These are phyloP conservation scores for Gnaphalium uliginosum DNA, from an alignment of 129 eudicot species.

Conservation along the genomic window DNA sequence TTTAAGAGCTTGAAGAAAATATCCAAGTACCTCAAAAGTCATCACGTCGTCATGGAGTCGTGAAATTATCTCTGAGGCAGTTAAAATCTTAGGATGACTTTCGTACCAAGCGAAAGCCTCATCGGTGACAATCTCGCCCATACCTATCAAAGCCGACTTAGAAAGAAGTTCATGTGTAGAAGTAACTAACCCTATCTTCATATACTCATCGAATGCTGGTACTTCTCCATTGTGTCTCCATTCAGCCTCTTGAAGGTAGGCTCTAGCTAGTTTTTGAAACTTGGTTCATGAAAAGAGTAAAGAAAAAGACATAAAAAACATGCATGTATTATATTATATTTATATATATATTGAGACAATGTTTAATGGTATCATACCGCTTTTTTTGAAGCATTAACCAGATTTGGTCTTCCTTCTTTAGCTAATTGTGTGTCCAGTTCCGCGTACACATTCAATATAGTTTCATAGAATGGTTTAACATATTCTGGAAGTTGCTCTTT, in stretches of 20 bases:
- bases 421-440: conserved; percentile 7
- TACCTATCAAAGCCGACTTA: neutral
- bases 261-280: conserved; percentile 17
- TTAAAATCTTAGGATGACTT: conserved; percentile 20
- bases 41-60: conserved; percentile 21
- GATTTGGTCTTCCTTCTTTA: conserved; percentile 9
- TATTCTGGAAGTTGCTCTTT: conserved; percentile 34
- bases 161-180: neutral
- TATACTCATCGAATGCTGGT: conserved; percentile 26
- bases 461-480: conserved; percentile 17
- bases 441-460: neutral
- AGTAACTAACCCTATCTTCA: conserved; percentile 14
- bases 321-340: neutral
- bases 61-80: conserved; percentile 3
- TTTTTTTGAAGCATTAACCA: conserved; percentile 13
- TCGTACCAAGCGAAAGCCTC: too few relatives aligned
- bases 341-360: neutral
- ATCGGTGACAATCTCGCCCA: conserved; percentile 25
- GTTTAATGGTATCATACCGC: conserved; percentile 15
- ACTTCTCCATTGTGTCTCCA: conserved; percentile 25
- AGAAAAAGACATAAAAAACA: too few relatives aligned
- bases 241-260: conserved; percentile 28
- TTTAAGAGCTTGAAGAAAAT: neutral
- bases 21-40: conserved; percentile 5
- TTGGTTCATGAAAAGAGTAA: neutral